Evolutionary conservation across 2,329 filamentous ascomycete genomes (phyloP).

Genomic region (Neofusicoccum sp.): DNA sequence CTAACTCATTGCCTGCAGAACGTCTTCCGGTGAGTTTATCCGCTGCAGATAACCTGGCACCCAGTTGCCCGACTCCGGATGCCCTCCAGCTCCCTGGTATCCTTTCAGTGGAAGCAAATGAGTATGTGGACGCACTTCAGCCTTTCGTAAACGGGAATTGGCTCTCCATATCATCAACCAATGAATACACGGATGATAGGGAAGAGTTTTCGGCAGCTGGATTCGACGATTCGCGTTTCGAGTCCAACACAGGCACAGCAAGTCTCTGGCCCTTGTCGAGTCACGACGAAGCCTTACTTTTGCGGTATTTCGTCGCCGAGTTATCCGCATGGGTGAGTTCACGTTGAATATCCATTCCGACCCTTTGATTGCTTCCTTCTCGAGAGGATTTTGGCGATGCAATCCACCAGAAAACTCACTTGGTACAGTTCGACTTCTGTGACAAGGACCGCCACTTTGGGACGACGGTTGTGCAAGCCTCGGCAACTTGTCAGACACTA

Average conservation of each 20-base stretch:
- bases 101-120: not conserved
- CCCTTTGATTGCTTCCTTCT: not conserved
- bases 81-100: not conserved
- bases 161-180: not conserved
- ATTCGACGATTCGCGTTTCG: not conserved
- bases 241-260: not conserved
- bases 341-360: not conserved
- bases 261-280: not conserved
- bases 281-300: not conserved
- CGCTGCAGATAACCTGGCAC: not conserved
- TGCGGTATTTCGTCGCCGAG: not conserved
- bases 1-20: not conserved
- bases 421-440: conserved; percentile 35
- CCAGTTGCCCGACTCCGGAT: not conserved
- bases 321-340: not conserved
- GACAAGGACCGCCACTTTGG: conserved; percentile 35
- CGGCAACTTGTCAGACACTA: conserved; percentile 37
- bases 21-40: not conserved
- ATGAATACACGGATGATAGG: not conserved
- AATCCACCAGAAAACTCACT: conserved; percentile 3
- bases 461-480: conserved; percentile 35
- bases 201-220: not conserved
- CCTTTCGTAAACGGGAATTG: too few relatives aligned
- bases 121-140: not conserved
- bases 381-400: conserved; percentile 5